Evolutionary conservation across 371 early-diverging fungal genomes (phyloP).

Genomic region (Rhizopus stolonifer): DNA sequence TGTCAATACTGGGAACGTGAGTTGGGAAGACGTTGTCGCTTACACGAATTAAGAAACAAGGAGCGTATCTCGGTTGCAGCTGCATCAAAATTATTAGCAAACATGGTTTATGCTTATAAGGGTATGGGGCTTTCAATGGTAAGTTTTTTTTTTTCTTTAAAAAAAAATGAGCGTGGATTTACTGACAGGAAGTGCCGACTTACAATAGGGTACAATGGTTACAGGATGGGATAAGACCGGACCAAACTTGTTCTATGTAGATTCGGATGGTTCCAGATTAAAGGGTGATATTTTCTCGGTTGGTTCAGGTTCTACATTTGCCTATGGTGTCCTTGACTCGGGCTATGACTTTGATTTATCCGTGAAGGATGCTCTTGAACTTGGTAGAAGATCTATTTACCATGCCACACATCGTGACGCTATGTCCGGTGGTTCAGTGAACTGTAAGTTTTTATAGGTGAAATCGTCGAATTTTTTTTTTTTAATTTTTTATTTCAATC

Average conservation of each 20-base stretch:
- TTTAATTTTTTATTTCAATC: neutral
- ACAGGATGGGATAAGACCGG: conserved; percentile 99
- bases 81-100: conserved; percentile 96
- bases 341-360: conserved; percentile 90
- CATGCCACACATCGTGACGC: conserved; percentile 99
- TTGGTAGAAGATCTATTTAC: conserved; percentile 96
- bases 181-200: too few species aligned
- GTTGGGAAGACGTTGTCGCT: conserved; percentile 94
- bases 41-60: conserved; percentile 97
- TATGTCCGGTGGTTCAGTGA: conserved; percentile 96
- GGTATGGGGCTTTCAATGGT: conserved; percentile 99
- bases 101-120: conserved; percentile 97
- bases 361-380: conserved; percentile 92
- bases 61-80: conserved; percentile 98
- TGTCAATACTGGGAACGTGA: conserved; percentile 99
- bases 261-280: conserved; percentile 95
- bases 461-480: neutral
- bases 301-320: conserved; percentile 97
- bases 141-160: neutral
- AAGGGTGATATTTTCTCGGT: conserved; percentile 95
- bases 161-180: too few species aligned
- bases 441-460: conserved; percentile 68
- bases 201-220: conserved; percentile 95
- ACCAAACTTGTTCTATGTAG: conserved; percentile 98
- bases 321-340: conserved; percentile 96